phyloP scores from a whole-genome alignment of 2,329 filamentous ascomycete species.

The Ophiostoma ulmi region DNA sequence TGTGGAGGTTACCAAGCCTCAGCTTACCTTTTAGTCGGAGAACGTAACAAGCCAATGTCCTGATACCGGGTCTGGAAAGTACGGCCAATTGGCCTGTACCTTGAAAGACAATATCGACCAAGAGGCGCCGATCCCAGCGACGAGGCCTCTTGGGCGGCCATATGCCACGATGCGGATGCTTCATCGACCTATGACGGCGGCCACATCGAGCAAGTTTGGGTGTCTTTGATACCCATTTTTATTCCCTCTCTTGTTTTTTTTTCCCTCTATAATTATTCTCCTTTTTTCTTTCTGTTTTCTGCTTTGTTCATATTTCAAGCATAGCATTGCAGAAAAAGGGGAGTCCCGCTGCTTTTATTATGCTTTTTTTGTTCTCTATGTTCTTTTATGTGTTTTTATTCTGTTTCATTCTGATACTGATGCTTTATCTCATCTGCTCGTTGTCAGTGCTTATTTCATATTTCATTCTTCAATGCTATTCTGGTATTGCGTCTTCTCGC shows the following conservation, averaged over 20 bases:
- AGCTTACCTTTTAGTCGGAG: conserved; percentile 4
- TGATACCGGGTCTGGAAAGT: not conserved
- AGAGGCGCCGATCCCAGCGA: not conserved
- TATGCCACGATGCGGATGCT: conserved; percentile 11
- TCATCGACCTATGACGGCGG: conserved; percentile 2
- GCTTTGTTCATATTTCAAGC: conserved; percentile 4
- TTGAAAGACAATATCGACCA: not conserved
- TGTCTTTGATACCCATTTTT: not conserved
- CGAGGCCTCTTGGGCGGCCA: not conserved
- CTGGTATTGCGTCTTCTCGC: conserved; percentile 9
- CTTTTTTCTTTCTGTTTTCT: not conserved
- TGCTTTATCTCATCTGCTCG: not conserved
- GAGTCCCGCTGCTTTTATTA: not conserved
- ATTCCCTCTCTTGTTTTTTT: not conserved
- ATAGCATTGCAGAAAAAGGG: conserved; percentile 12
- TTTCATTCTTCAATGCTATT: not conserved
- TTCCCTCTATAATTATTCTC: not conserved
- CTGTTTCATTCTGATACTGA: not conserved
- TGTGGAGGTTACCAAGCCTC: conserved; percentile 28
- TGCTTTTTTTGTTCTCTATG: not conserved
- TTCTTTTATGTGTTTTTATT: conserved; percentile 1
- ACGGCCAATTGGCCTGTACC: not conserved
- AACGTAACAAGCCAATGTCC: not conserved
- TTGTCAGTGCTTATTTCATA: not conserved
- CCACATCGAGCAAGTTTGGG: conserved; percentile 9